Base-by-base conservation (phyloP, 2,329 filamentous ascomycete genomes). In the Aspergillus glaucus region DNA sequence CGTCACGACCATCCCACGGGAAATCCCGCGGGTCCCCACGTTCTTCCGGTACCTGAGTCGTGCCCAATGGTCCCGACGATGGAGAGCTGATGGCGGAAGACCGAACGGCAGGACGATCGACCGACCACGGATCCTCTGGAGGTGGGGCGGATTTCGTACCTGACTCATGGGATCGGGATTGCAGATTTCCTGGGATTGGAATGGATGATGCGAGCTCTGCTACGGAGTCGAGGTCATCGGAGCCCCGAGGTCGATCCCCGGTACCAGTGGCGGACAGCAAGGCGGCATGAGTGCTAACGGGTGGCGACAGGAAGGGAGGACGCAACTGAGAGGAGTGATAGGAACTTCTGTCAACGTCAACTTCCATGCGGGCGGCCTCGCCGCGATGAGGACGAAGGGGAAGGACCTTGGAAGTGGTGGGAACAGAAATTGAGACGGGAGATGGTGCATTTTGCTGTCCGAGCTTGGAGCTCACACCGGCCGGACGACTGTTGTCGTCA, bases 281-380 rank as follows among this genome's bases (percentile, higher is more conserved):
- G 50, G 65, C 56, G 8, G 58, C 50, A 22, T 54, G 57, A 5
- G 59, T 52, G 9, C 54, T 43, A 34, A 60, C 51, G 45, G 63
- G 54, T 22, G 59, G 53, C 22, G 56, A 45, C 39, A 62, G 60
- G 40, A 61, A 50, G 39, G 63, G 55, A 19, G 64, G 51, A 45
- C 34, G 50, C n/a, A 47, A 48, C 40, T 45, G 48, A 43, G 65
- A 55, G 51, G 55, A 57, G 48, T 64, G 59, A 44, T 61, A 61
- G 51, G 58, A 50, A 48, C 59, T 55, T 60, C 61, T 62, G 61
- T 54, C 61, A 54, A 62, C 59, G 62, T 64, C 65, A 58, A 67
- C 62, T 63, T 69, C 65, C 65, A 67, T 67, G 62, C 56, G 59
- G 62, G 62, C 59, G 58, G 59, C 54, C 53, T 56, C 56, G 59